Evolutionary conservation across 2,329 filamentous ascomycete species (phyloP).

Genomic region (Epichloe baconii): DNA sequence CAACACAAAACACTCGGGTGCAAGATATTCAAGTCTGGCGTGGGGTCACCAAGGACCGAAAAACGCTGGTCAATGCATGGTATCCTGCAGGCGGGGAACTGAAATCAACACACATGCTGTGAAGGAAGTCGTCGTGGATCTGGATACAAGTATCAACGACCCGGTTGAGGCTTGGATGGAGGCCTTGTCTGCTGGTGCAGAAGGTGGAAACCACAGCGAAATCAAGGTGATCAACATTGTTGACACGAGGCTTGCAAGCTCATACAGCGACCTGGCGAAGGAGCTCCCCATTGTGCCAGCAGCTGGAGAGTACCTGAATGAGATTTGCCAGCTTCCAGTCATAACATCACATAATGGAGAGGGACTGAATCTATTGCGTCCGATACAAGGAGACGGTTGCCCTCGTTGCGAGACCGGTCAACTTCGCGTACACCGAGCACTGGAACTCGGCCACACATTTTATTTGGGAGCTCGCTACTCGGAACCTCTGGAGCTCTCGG

Average conservation of each 20-base stretch:
- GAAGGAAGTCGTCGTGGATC: constrained; percentile 49
- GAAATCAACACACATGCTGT: constrained; percentile 44
- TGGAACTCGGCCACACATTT: constrained; percentile 93
- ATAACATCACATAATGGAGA: constrained; percentile 15
- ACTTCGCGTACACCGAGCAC: constrained; percentile 55
- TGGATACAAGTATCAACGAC: constrained; percentile 60
- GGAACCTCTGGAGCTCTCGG: constrained; percentile 52
- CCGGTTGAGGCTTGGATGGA: constrained; percentile 38
- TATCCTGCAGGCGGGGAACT: constrained; percentile 32
- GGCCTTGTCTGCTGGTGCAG: constrained; percentile 14
- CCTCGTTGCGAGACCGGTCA: constrained; percentile 51
- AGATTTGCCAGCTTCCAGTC: background rate
- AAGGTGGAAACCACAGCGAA: background rate
- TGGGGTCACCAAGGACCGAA: constrained; percentile 54
- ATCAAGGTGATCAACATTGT: constrained; percentile 21
- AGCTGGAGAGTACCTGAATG: constrained; percentile 2
- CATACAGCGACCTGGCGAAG: constrained; percentile 13
- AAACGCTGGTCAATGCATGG: constrained; percentile 57
- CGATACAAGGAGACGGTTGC: constrained; percentile 57
- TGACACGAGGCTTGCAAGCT: constrained; percentile 17
- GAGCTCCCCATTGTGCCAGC: constrained; percentile 15
- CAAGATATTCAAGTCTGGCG: constrained; percentile 36
- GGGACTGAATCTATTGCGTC: constrained; percentile 48
- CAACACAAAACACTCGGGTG: background rate
- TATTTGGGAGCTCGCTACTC: constrained; percentile 85